Evolutionary conservation across 345 rosid species (phyloP), one percentile per base, ranked within the genome.

Genomic region (Salix koriyanagi): DNA sequence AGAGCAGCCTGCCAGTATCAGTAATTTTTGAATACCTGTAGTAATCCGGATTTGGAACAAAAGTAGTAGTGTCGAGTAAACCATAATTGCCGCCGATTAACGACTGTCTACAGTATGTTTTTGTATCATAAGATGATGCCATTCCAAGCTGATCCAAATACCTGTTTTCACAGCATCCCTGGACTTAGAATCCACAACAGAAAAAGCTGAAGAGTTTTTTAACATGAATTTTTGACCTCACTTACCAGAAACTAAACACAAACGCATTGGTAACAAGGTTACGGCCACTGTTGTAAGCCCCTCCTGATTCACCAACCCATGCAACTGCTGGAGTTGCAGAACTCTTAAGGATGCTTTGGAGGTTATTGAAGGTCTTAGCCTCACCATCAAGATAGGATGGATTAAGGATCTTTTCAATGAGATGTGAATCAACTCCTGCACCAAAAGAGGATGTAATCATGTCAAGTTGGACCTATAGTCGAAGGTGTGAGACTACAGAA

Each of bases 291-390:
- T 93, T 96, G 87, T 91, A 93, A 67, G 98, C 98, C 39, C 99
- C 98, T 80, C 99, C 99, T 32, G 98, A 61, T 80, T 96, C 99
- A 58, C 99, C 95, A 80, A 96, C 97, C 98, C 98, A 93, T 36
- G 97, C 91, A 60, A 69, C 83, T 19, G 88, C 90, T 14, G 88
- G 80, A 37, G 93, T 86, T 81, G 81, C 61, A 66, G 97, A 87
- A 70, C 65, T 89, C 79, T 82, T 86, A 44, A 95, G 79, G 65
- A 78, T 76, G 79, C 78, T 82, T 70, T 86, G 87, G 25, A 95
- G 90, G 84, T 67, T 73, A 11, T 84, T 79, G 75, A 91, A 93
- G 21, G 91, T 86, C 9, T 9, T 71, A 3, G 85, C 85, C 79
- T 81, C 97, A 25, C 85, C 80, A 62, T 93, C 94, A 42, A 95